Percentiles rank a stretch among this genome's conserved stretches.
Conservation (phyloP, 1,139 yeast genomes). For the Blastobotrys niveus region DNA sequence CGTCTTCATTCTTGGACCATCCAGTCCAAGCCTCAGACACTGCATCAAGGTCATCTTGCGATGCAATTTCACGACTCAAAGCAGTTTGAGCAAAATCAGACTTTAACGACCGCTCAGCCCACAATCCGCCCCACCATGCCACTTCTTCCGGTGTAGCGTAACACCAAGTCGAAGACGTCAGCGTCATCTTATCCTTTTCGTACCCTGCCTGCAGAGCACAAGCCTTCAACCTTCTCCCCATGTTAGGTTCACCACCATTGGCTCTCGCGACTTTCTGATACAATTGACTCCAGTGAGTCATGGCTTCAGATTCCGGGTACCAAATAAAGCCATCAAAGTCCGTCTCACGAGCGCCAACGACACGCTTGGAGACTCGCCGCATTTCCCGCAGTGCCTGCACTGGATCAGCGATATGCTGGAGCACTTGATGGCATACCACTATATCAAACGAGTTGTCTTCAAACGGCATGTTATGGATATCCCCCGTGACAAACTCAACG, state of each 20-base stretch:
- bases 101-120: constrained; percentile 26
- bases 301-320: constrained; percentile 22
- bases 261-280: constrained; percentile 22
- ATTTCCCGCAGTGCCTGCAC: constrained; percentile 28
- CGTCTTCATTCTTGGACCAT: constrained; percentile 23
- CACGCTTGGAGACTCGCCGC: constrained; percentile 26
- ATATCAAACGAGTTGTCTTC: constrained; percentile 39
- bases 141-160: constrained; percentile 22
- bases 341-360: constrained; percentile 36
- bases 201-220: constrained; percentile 24
- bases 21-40: constrained; percentile 22
- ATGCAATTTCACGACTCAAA: constrained; percentile 15
- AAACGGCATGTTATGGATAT: constrained; percentile 36
- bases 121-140: constrained; percentile 26
- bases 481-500: constrained; percentile 34
- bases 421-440: constrained; percentile 40
- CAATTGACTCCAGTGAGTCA: constrained; percentile 19
- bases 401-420: constrained; percentile 39
- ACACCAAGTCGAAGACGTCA: constrained; percentile 23
- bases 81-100: constrained; percentile 23
- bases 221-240: constrained; percentile 20
- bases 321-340: constrained; percentile 27
- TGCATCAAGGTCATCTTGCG: constrained; percentile 20
- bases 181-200: constrained; percentile 14
- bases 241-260: constrained; percentile 26